Base-by-base conservation (phyloP, 768 basidiomycete genomes). In the Goffeauzyma gilvescens region DNA sequence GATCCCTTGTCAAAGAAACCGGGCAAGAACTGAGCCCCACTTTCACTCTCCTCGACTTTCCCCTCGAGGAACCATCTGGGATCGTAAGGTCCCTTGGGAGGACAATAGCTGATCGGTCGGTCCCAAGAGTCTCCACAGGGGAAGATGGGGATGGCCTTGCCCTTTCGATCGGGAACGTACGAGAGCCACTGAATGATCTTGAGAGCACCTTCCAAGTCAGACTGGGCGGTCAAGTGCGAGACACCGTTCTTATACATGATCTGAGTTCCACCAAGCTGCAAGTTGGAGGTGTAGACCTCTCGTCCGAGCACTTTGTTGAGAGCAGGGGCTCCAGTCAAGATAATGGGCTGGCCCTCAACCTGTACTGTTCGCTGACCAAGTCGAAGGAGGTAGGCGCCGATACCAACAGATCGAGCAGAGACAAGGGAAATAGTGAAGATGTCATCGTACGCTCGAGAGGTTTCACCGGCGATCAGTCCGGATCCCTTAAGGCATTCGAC, bases 241-340 rank as follows among this genome's bases (percentile, higher is more conserved):
- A 96, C 83, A 66, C 93, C 93, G 59, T 98, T 98, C 75, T 95
- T 95, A 75, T 86, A 82, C 93, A 98, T 96, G 70, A 98, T 96
- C 59, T 98, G 93, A n/a, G 93, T 96, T 42, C 93, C 93, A 50
- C 93, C 93, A 46, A 98, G 81, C 64, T 96, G 93, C 53, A 98
- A 66, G 65, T 96, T 96, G 42, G 87, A 93, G 7, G 93, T 95
- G 64, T 98, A 96, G 34, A 98, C 93, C 64, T 96, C 93, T 37
- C 93, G 81, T 48, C 93, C 93, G 32, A 98, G 76, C 5, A 98
- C 93, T 67, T 98, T 96, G 74, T 96, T 98, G 52, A 98, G 74
- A 4, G 93, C 93, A 6, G 76, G 76, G 21, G 90, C 90, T 53
- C 93, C 93, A 12, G 93, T 98, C 48, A 98, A 75, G 63, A 98